A percentile compares a stretch with the other conserved stretches of the same genome.
Conservation (phyloP, 2,329 filamentous ascomycete species). For the Orbilia blumenaviensis region DNA sequence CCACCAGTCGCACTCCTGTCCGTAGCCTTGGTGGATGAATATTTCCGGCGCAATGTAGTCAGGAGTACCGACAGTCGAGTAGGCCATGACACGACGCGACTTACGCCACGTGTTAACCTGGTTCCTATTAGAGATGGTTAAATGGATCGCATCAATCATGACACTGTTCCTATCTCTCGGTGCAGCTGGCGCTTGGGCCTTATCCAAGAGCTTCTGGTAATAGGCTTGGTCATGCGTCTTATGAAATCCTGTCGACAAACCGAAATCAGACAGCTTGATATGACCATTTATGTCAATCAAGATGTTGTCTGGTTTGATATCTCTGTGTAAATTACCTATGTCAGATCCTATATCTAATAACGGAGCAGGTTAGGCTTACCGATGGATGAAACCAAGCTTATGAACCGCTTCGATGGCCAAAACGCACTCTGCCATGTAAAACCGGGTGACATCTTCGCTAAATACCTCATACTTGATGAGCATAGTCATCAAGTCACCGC, state of each 20-base stretch:
- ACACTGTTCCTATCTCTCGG: constrained; percentile 82
- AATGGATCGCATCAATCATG: constrained; percentile 95
- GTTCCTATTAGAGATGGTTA: constrained; percentile 95
- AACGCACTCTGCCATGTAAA: constrained; percentile 98
- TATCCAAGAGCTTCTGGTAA: constrained; percentile 91
- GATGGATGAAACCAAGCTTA: constrained; percentile 96
- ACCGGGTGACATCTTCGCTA: constrained; percentile 96
- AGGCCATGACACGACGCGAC: constrained; percentile 92
- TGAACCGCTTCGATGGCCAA: constrained; percentile 99
- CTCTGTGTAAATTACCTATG: constrained; percentile 66
- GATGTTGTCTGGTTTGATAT: constrained; percentile 99
- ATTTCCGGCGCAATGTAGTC: constrained; percentile 99
- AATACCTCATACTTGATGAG: constrained; percentile 99
- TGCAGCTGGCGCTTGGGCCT: constrained; percentile 64
- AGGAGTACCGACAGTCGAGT: constrained; percentile 96
- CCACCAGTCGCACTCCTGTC: constrained; percentile 99
- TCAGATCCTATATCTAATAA: constrained; percentile 57
- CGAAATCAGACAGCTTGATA: constrained; percentile 98
- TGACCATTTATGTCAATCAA: constrained; percentile 93
- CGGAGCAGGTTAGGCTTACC: constrained; percentile 68
- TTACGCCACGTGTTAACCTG: constrained; percentile 99
- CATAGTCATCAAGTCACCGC: constrained; percentile 99
- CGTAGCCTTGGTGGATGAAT: constrained; percentile 95
- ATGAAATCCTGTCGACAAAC: constrained; percentile 96
- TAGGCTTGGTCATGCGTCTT: constrained; percentile 98